Percentiles rank a stretch among this genome's conserved stretches.
Conservation (phyloP, 768 basidiomycete genomes). For the Tylopilus intermedius region DNA sequence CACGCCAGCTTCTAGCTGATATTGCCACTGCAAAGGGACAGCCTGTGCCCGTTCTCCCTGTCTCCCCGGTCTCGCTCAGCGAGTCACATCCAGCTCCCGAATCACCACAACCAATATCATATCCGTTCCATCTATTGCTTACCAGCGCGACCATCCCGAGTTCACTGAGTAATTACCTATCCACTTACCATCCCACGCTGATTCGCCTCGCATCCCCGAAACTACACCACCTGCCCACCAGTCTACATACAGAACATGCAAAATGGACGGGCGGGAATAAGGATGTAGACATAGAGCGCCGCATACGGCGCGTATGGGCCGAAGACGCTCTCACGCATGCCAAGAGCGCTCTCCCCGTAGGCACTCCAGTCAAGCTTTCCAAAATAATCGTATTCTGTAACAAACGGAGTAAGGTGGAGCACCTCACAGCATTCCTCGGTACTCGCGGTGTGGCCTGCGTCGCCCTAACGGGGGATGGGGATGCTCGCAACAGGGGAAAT, state of each 20-base stretch:
- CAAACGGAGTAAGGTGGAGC: constrained; percentile 60
- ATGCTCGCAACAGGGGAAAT: constrained; percentile 56
- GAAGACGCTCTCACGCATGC: constrained; percentile 45
- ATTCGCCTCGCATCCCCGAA: constrained; percentile 76
- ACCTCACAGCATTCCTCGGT: constrained; percentile 53
- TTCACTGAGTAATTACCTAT: constrained; percentile 62
- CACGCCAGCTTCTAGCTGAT: constrained; percentile 63
- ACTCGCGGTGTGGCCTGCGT: constrained; percentile 59
- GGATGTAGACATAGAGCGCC: constrained; percentile 71
- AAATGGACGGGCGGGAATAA: constrained; percentile 77
- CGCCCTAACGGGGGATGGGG: constrained; percentile 60
- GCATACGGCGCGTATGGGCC: constrained; percentile 70
- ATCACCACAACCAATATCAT: constrained; percentile 30
- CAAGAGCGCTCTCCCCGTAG: constrained; percentile 19
- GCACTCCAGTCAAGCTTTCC: constrained; percentile 37
- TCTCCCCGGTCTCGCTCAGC: constrained; percentile 17
- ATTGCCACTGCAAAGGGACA: constrained; percentile 57
- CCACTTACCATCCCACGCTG: constrained; percentile 54
- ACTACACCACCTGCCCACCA: constrained; percentile 71
- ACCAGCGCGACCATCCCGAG: constrained; percentile 86
- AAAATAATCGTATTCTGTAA: constrained; percentile 86
- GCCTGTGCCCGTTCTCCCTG: constrained; percentile 14
- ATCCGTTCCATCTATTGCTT: constrained; percentile 79
- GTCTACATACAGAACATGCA: constrained; percentile 68
- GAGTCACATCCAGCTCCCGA: constrained; percentile 4